phyloP scores from a whole-genome alignment of 2,329 filamentous ascomycete genomes.

The Aspergillus sp. region DNA sequence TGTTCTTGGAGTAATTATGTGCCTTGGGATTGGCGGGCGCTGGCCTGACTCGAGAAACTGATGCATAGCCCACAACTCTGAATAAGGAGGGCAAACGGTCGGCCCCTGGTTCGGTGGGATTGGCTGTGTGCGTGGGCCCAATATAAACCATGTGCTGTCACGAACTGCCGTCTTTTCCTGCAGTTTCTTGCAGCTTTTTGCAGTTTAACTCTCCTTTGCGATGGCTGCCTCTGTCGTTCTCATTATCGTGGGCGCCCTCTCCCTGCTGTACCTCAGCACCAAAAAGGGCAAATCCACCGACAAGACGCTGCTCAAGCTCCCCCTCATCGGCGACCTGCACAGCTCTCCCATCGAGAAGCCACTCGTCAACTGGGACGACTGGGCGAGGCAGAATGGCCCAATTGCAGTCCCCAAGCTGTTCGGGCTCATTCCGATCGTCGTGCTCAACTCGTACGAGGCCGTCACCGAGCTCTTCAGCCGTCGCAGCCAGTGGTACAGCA shows the following conservation, averaged over 20 bases:
- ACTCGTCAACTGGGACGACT: constrained; percentile 33
- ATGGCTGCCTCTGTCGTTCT: background rate
- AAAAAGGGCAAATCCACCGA: background rate
- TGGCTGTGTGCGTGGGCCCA: too few species aligned
- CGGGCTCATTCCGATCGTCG: constrained; percentile 39
- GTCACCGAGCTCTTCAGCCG: constrained; percentile 44
- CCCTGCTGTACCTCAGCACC: constrained; percentile 8
- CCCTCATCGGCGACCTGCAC: constrained; percentile 33
- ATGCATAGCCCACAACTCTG: too few species aligned
- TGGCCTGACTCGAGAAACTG: too few species aligned
- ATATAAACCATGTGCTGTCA: too few species aligned
- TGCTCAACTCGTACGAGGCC: constrained; percentile 37
- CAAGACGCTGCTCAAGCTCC: constrained; percentile 20
- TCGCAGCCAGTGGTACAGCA: constrained; percentile 42
- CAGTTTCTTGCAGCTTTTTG: background rate
- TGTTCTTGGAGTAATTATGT: too few species aligned
- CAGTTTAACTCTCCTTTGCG: background rate
- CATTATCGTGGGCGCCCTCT: constrained; percentile 5
- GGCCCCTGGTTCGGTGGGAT: too few species aligned
- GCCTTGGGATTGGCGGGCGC: too few species aligned
- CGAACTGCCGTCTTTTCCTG: too few species aligned
- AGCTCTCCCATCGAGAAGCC: constrained; percentile 28
- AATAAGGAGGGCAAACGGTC: too few species aligned
- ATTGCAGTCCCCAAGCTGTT: constrained; percentile 29
- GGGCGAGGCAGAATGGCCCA: constrained; percentile 36